phyloP scores from a whole-genome alignment of 1,284 basidiomycete species.

The Irpex sp. region DNA sequence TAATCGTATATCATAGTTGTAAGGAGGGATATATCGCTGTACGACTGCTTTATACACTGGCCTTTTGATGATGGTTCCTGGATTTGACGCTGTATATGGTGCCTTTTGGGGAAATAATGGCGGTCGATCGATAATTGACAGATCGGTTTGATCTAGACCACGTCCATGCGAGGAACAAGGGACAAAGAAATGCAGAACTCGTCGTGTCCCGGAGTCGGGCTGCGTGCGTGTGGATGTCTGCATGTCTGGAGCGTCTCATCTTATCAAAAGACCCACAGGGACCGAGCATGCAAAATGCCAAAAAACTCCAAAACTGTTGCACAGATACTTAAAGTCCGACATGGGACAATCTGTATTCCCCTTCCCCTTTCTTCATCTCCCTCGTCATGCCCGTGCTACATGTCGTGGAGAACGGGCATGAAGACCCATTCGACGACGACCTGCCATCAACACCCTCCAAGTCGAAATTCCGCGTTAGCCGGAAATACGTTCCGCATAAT shows the following conservation, averaged over 20 bases:
- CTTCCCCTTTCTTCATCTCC: not conserved
- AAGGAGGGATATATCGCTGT: not conserved
- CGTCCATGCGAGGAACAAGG: not conserved
- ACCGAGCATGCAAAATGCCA: too few relatives aligned
- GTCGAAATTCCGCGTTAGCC: not conserved
- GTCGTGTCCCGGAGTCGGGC: not conserved
- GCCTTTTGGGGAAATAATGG: not conserved
- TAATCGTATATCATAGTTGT: not conserved
- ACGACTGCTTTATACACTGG: not conserved
- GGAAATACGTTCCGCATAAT: slow-evolving; percentile 9
- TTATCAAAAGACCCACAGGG: not conserved
- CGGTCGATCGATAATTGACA: not conserved
- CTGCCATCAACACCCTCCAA: slow-evolving; percentile 15
- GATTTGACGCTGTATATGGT: not conserved
- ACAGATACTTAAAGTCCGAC: not conserved
- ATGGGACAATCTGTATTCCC: not conserved
- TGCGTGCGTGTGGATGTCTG: not conserved
- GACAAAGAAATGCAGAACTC: not conserved
- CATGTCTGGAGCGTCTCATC: not conserved
- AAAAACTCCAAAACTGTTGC: not conserved
- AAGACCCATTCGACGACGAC: slow-evolving; percentile 16
- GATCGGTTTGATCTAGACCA: not conserved
- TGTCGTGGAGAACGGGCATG: not conserved
- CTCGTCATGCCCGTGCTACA: not conserved
- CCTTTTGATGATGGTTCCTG: not conserved